Evolutionary conservation across 352 stramenopile species (phyloP), one percentile per base, ranked within the genome.

Genomic region (Pythium aquatile): DNA sequence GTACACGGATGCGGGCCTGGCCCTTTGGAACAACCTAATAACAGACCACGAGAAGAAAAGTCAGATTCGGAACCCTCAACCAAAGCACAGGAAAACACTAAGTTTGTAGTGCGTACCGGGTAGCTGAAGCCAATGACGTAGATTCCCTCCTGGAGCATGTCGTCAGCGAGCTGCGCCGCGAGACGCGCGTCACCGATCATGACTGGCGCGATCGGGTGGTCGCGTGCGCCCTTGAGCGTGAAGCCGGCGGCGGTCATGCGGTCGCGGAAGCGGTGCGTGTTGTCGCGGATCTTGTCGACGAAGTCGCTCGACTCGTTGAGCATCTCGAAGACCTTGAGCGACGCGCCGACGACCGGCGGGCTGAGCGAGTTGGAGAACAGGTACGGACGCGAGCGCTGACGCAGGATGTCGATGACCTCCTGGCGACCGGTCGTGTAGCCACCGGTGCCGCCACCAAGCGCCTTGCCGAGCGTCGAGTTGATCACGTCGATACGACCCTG

Each of bases 51-150:
- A 14, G 3, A 39, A 39, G 33, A 39, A 39, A 39, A 39, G 33
- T 39, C 13, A 39, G 33, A 39, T 39, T 8, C 33, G 9, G 33
- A 24, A 24, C 20, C 20, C 40, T 20, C 40, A 47, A 47, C 8
- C 40, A 47, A 24, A 20, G 20, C 20, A 24, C 20, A 24, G 20
- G 20, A 24, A 24, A 24, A 24, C 20, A 24, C 20, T 24, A 24
- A 24, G 20, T 24, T 24, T 24, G 20, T 24, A 39, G 28, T 28
- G 56, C 70, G 28, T 75, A 98, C 93, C 55, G 93, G 93, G 66
- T 94, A 98, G 67, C 86, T 97, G 68, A 98, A 98, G 47, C 93
- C 93, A 57, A 98, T 97, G 52, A 98, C 93, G 77, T 98, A 98
- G 55, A 98, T 97, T 40, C 93, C 92, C 39, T 88, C 75, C 70